Conservation (phyloP, 2,329 filamentous ascomycete species). For the Ophiostoma piceae region DNA sequence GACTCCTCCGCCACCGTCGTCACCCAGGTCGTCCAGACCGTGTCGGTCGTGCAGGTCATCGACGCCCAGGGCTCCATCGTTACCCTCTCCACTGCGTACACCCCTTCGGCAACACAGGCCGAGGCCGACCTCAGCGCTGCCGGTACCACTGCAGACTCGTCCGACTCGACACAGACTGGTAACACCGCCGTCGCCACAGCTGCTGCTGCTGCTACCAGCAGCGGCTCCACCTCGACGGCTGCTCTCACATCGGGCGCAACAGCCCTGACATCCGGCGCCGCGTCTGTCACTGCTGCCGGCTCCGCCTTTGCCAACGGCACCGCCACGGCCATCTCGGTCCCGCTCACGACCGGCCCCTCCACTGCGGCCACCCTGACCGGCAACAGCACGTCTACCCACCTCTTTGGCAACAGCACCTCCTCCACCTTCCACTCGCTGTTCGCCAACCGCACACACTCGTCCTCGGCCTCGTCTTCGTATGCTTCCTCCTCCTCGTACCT, state of each 20-base stretch:
- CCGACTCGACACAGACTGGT: conserved; percentile 17
- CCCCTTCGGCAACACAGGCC: conserved; percentile 36
- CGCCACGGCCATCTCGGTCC: conserved; percentile 1
- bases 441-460: conserved; percentile 30
- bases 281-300: neutral
- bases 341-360: conserved; percentile 20
- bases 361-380: neutral
- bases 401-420: conserved; percentile 21
- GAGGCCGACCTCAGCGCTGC: neutral
- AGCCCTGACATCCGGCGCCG: neutral
- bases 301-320: conserved; percentile 15
- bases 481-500: neutral
- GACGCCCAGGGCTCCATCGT: conserved; percentile 45
- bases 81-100: conserved; percentile 40
- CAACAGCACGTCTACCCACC: conserved; percentile 14
- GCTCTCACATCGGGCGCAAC: neutral
- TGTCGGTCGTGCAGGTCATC: conserved; percentile 51
- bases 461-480: conserved; percentile 23
- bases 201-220: neutral
- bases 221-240: neutral
- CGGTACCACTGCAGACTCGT: conserved; percentile 13
- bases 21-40: conserved; percentile 48
- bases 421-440: conserved; percentile 27
- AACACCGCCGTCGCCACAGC: conserved; percentile 1
- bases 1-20: conserved; percentile 34